Conservation (phyloP, 257 asterid species). For the Cinchona pubescens region DNA sequence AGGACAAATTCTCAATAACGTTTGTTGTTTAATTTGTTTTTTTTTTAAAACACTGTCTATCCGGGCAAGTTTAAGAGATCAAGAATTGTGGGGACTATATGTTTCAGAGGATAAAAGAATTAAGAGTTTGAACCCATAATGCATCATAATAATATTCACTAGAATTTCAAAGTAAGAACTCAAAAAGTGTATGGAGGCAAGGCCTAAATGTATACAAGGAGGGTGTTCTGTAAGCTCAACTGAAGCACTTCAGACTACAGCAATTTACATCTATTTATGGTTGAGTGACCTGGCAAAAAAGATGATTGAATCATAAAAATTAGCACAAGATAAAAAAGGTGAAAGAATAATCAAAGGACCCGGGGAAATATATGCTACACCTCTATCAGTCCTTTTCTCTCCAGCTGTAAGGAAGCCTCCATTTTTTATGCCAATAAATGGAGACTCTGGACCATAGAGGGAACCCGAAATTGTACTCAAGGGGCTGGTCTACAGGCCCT, state of each 20-base stretch:
- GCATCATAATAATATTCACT: neutral
- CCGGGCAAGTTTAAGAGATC: neutral
- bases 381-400: slow-evolving; percentile 29
- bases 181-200: neutral
- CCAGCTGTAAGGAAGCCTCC: slow-evolving; percentile 75
- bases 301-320: slow-evolving; percentile 2
- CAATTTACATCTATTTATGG: slow-evolving; percentile 22
- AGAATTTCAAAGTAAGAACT: neutral
- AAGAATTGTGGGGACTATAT: neutral
- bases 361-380: neutral
- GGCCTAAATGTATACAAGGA: slow-evolving; percentile 9
- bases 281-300: slow-evolving; percentile 6
- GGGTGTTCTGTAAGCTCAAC: slow-evolving; percentile 7
- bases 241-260: neutral
- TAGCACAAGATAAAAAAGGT: slow-evolving; percentile 7
- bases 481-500: slow-evolving; percentile 81
- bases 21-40: no score
- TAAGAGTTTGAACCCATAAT: neutral
- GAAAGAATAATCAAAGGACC: slow-evolving; percentile 1
- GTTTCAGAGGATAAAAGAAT: neutral
- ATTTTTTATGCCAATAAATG: slow-evolving; percentile 85
- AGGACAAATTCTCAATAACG: neutral
- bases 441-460: slow-evolving; percentile 93
- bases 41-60: no score
- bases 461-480: slow-evolving; percentile 76